Evolutionary conservation across 2,329 filamentous ascomycete species (phyloP), one percentile per base, ranked within the genome.

Genomic region (Berkeleyomyces basicola): DNA sequence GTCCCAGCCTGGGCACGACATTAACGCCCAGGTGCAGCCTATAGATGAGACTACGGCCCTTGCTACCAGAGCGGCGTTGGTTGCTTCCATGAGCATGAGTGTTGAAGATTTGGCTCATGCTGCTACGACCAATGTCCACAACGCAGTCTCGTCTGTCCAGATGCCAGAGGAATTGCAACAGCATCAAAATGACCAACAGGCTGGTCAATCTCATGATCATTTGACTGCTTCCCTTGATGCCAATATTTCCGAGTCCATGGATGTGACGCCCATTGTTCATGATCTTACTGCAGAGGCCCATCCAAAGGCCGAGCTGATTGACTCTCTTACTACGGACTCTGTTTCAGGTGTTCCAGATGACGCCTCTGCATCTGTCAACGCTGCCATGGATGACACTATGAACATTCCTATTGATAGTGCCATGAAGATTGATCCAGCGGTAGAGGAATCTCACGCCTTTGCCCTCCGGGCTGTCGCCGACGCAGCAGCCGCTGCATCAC

Each of bases 11-110:
- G 49, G 11, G 11, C 53, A 49, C 33, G 62, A 61, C 33, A 47
- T 53, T 10, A 55, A 36, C 37, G 33, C 14, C 6, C 62, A 63
- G 7, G 42, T 55, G 33, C 46, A 63, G 7, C 9, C 36, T 36
- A 44, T 51, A n/a, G 59, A 61, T 11, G 46, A 44, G 7, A 53
- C 36, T n/a, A 16, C 47, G n/a, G 33, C 36, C 16, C 42, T 61
- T 2, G 58, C 62, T 55, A 53, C 62, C 36, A 40, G 47, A n/a
- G 62, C 62, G 23, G 62, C 62, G 33, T 39, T 64, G 7, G 47
- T 64, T 40, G 59, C 63, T 40, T 53, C 53, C 37, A 64, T 64
- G 63, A 33, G 39, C 37, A 59, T 64, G 37, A 53, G 43, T 31
- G 59, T 61, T n/a, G 49, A 63, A 9, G 59, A 36, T 9, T 47